Evolutionary conservation across 73 alveolate species (phyloP), one percentile per base, ranked within the genome.

Genomic region (Durusdinium trenchii): DNA sequence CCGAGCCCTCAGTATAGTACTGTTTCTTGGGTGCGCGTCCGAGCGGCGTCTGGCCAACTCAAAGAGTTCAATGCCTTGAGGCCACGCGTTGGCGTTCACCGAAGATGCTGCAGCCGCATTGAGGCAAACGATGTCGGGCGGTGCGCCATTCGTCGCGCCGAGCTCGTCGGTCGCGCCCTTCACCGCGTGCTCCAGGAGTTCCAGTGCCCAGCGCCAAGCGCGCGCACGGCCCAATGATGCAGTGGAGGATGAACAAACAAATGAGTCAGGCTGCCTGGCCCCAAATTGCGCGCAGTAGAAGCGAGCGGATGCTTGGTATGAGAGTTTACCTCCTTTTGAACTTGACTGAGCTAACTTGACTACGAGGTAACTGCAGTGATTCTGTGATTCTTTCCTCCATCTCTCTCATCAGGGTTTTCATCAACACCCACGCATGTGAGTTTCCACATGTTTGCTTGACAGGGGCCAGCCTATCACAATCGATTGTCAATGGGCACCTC

Each of bases 151-250:
- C 73, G n/a, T 0, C 5, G 61, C 89, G 32, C 43, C 64, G 89
- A 3, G 43, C 89, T 45, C 47, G 89, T 78, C 89, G 43, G 61
- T 57, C 47, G 42, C 18, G 89, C 47, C 38, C 64, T 6, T 46
- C 45, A 26, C 89, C 16, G 47, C 28, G 45, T 45, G 32, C 40
- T 78, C 89, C n/a, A 78, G 62, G 64, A 45, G 89, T 46, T 38
- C 62, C 10, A 78, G 89, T 43, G 89, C 89, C 64, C 43, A 78
- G 28, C 20, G 89, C 89, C 89, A 78, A 43, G 43, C 6, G 62
- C 89, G 89, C 43, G 64, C 89, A 46, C 89, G 89, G 23, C 89
- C 89, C 89, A 78, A 62, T 6, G 89, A 78, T 4, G 64, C 89
- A 28, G 64, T 45, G 43, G 89, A 43, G 61, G 89, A 43, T 18